phyloP scores from a whole-genome alignment of 345 rosid genomes.

The Linum usitatissimum region DNA sequence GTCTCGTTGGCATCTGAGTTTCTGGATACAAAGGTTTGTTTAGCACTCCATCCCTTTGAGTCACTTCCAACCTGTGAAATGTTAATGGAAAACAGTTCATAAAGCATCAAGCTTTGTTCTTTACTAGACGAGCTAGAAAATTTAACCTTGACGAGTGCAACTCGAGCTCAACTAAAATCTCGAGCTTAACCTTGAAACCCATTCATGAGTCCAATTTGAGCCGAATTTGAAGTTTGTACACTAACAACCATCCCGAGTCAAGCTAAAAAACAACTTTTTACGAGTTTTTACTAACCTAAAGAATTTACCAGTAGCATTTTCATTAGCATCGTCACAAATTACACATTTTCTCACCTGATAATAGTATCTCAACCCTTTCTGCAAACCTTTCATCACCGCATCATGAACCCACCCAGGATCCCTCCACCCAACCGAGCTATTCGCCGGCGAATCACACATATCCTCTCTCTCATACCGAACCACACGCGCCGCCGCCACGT shows the following conservation, averaged over 20 bases:
- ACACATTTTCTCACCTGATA: constrained; percentile 39
- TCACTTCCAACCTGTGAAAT: constrained; percentile 67
- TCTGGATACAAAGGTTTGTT: constrained; percentile 56
- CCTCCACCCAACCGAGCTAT: constrained; percentile 67
- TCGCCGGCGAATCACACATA: constrained; percentile 83
- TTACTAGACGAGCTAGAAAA: too few relatives aligned
- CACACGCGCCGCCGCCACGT: constrained; percentile 34
- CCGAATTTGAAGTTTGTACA: too few relatives aligned
- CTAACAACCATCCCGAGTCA: neutral
- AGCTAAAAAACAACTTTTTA: neutral
- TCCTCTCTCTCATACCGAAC: constrained; percentile 64
- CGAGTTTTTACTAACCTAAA: too few relatives aligned
- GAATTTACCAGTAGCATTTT: too few relatives aligned
- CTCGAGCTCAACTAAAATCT: too few relatives aligned
- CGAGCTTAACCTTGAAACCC: too few relatives aligned
- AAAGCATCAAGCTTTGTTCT: neutral
- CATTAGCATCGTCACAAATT: too few relatives aligned
- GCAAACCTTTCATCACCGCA: constrained; percentile 47
- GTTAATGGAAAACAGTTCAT: neutral
- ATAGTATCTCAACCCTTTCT: constrained; percentile 49
- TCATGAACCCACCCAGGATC: constrained; percentile 90
- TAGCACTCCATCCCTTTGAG: constrained; percentile 62
- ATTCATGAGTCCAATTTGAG: too few relatives aligned
- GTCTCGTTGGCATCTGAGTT: constrained; percentile 42
- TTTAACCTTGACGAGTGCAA: too few relatives aligned